Percentiles rank a stretch among this genome's conserved stretches.
These are phyloP conservation scores for Monilinia fructigena DNA, from an alignment of 2,329 filamentous ascomycete genomes.

Conservation along the genomic window DNA sequence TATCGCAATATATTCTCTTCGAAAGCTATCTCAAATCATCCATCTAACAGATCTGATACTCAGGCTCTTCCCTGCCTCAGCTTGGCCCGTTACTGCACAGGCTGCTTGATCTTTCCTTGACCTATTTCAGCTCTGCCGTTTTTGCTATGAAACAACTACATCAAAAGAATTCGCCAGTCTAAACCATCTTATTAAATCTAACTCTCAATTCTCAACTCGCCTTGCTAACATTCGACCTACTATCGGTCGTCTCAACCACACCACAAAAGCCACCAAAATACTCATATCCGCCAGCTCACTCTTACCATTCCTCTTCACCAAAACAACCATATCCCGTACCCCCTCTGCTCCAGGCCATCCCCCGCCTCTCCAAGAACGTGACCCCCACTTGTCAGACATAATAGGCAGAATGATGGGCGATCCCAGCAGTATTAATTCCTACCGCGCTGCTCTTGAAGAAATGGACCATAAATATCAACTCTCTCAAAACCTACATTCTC, in stretches of 20 bases:
- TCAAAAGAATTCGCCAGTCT: constrained; percentile 12
- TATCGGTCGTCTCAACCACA: constrained; percentile 48
- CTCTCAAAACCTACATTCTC: constrained; percentile 30
- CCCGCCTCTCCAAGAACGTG: constrained; percentile 16
- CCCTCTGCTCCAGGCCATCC: not conserved
- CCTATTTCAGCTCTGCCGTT: not conserved
- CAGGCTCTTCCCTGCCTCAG: not conserved
- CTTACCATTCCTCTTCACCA: constrained; percentile 41
- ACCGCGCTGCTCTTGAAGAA: constrained; percentile 85
- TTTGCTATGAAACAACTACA: constrained; percentile 17
- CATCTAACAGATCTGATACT: not conserved
- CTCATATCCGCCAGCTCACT: constrained; percentile 42
- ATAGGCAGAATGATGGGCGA: constrained; percentile 10
- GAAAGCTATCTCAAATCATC: no score
- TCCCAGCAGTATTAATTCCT: constrained; percentile 70
- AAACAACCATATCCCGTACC: constrained; percentile 33
- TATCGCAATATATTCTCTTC: no score
- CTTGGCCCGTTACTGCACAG: not conserved
- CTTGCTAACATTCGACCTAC: constrained; percentile 41
- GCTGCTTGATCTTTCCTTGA: not conserved
- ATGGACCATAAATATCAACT: constrained; percentile 22
- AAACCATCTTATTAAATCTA: not conserved
- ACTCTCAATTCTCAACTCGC: constrained; percentile 32
- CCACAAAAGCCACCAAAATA: constrained; percentile 43
- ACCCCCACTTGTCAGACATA: constrained; percentile 10